Percentiles rank a stretch among this genome's conserved stretches.
Conservation (phyloP, 176 grass and related monocot species). For the Rhynchospora breviuscula region DNA sequence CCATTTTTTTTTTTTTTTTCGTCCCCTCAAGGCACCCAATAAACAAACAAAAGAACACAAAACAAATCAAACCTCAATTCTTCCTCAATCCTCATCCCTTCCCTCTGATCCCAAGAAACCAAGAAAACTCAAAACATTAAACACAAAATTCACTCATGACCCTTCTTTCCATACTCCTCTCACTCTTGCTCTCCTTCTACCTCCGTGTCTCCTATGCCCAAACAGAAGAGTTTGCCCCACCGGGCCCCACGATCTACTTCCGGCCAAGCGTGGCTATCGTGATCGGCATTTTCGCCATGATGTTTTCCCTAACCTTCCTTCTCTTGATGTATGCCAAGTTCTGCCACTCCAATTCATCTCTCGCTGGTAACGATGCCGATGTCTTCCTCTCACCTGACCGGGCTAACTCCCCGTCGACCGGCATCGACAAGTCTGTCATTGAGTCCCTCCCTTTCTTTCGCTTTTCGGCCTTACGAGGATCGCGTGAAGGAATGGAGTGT, state of each 20-base stretch:
- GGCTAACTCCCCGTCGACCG: not conserved
- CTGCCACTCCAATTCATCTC: conserved; percentile 39
- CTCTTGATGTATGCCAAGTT: conserved; percentile 96
- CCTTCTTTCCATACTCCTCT: not conserved
- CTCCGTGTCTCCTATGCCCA: not conserved
- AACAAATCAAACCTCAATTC: not conserved
- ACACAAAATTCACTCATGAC: not conserved
- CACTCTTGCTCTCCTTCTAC: not conserved
- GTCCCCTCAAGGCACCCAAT: not conserved
- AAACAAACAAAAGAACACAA: not conserved
- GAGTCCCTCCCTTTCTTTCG: conserved; percentile 87
- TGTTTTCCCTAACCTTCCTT: conserved; percentile 79
- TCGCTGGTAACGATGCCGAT: not conserved
- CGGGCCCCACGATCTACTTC: conserved; percentile 43
- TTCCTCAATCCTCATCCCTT: no score
- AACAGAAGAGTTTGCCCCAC: conserved; percentile 1
- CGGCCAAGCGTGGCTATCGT: conserved; percentile 76
- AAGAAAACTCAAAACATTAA: not conserved
- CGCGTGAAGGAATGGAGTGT: conserved; percentile 74
- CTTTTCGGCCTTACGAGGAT: conserved; percentile 56
- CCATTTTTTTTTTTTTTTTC: no score
- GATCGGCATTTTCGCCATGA: conserved; percentile 74
- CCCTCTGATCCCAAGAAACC: conserved; percentile 12
- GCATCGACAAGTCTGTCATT: conserved; percentile 49
- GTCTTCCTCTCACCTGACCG: not conserved